Evolutionary conservation across 345 rosid species (phyloP), one percentile per base, ranked within the genome.

Genomic region (Brassica cretica): DNA sequence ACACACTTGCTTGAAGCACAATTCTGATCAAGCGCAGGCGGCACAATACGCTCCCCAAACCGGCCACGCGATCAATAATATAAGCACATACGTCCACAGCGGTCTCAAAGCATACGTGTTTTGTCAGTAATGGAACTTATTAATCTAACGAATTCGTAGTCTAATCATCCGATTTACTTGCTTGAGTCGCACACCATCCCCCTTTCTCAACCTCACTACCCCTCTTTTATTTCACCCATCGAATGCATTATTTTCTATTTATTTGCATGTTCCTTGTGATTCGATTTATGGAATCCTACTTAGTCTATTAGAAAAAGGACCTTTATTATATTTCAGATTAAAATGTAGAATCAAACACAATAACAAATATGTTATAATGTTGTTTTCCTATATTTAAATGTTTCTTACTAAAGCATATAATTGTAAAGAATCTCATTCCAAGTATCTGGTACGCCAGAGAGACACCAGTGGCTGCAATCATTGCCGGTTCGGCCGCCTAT

Each of bases 401-500:
- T 21, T 39, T 7, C 4, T 4, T 9, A 33, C 41, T 56, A 30
- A 55, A 77, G 51, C 80, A 90, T 78, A 30, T 84, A 84, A 82
- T 84, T 89, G 82, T 84, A 91, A 85, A 94, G 88, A 83, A 94
- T 82, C 73, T 83, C 83, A 77, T 90, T 94, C 98, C 98, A 94
- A 72, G 94, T 86, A 79, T 94, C 98, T 1, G 98, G 97, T 80
- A 92, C 97, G 8, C 97, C 97, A 1, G 93, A 63, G 62, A 94
- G 93, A 76, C 98, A 92, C 98, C 98, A 92, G 51, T 92, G 98
- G 78, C 93, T 91, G 80, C 98, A 94, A 37, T 94, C 91, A 86
- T 82, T 75, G 2, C 81, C 84, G 0, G 80, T 72, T 7, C 35
- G 77, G 0, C 93, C 92, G 1, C 81, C 76, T 1, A 89, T 68